A percentile compares a stretch with the other conserved stretches of the same genome.
These are phyloP conservation scores for Penicillium egyptiacum DNA, from an alignment of 495 filamentous ascomycete species.

Conservation along the genomic window DNA sequence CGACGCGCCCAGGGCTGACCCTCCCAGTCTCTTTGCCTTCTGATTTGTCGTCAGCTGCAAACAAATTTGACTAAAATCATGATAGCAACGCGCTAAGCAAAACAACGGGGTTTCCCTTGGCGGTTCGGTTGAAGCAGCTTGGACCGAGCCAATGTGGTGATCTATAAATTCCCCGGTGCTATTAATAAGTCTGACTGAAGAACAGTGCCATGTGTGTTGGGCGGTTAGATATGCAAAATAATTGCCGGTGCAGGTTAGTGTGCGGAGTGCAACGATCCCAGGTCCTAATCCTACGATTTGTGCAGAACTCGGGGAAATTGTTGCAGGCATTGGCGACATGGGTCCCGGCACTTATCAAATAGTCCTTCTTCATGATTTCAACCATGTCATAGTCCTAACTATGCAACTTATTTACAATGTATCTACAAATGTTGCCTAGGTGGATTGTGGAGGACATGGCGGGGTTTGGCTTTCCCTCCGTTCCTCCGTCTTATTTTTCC, in stretches of 20 bases:
- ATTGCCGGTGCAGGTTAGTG: constrained; percentile 32
- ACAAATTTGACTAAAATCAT: constrained; percentile 24
- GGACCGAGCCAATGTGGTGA: constrained; percentile 6
- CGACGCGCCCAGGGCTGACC: constrained; percentile 21
- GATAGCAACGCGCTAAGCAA: constrained; percentile 31
- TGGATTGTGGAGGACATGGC: constrained; percentile 2
- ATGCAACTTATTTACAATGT: not conserved
- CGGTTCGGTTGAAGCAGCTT: constrained; percentile 13
- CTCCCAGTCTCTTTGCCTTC: constrained; percentile 17
- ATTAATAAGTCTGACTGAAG: constrained; percentile 25
- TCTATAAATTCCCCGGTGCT: constrained; percentile 24
- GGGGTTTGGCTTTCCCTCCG: not conserved
- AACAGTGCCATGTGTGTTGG: constrained; percentile 12
- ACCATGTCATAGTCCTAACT: not conserved
- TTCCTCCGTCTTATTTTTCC: not conserved
- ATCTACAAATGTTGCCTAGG: not conserved
- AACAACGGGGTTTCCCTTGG: constrained; percentile 24
- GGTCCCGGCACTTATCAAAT: not conserved
- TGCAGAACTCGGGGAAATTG: constrained; percentile 10
- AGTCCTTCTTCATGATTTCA: not conserved
- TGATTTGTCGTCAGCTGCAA: constrained; percentile 22
- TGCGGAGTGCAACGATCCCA: constrained; percentile 26
- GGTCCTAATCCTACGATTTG: not conserved
- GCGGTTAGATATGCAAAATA: constrained; percentile 29
- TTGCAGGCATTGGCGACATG: constrained; percentile 7